phyloP scores from a whole-genome alignment of 2,329 filamentous ascomycete genomes.

The Fusarium hainanense region DNA sequence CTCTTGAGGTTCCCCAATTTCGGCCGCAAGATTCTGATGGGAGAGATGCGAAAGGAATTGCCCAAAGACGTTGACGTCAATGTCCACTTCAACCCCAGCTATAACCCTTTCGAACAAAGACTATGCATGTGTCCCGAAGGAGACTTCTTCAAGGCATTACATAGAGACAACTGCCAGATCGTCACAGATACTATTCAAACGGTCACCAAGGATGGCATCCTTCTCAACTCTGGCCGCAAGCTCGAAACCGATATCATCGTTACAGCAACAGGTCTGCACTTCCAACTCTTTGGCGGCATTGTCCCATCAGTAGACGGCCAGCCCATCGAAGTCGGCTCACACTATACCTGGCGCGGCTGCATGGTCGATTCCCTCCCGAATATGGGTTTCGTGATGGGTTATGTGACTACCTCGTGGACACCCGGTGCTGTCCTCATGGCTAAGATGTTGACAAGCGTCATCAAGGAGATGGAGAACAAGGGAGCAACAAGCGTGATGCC shows the following conservation, averaged over 20 bases:
- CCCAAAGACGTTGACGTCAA: slow-evolving; percentile 65
- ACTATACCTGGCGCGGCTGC: slow-evolving; percentile 70
- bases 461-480: slow-evolving; percentile 64
- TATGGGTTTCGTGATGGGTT: slow-evolving; percentile 69
- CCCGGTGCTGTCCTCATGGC: slow-evolving; percentile 68
- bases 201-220: slow-evolving; percentile 60
- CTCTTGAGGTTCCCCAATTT: slow-evolving; percentile 44
- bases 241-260: slow-evolving; percentile 74
- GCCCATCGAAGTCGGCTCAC: slow-evolving; percentile 58
- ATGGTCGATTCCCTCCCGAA: slow-evolving; percentile 78
- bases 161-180: slow-evolving; percentile 57
- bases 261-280: slow-evolving; percentile 74
- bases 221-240: slow-evolving; percentile 59
- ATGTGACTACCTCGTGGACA: slow-evolving; percentile 75
- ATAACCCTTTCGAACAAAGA: slow-evolving; percentile 79
- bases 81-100: slow-evolving; percentile 72
- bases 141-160: slow-evolving; percentile 66
- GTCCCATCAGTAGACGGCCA: slow-evolving; percentile 65
- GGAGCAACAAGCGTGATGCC: slow-evolving; percentile 60
- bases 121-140: slow-evolving; percentile 73
- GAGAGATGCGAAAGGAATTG: slow-evolving; percentile 59
- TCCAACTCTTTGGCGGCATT: slow-evolving; percentile 67
- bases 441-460: slow-evolving; percentile 60
- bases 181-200: slow-evolving; percentile 65
- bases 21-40: slow-evolving; percentile 52